Conservation (phyloP, 176 grass and related monocot genomes). For the Zoysia pacifica region DNA sequence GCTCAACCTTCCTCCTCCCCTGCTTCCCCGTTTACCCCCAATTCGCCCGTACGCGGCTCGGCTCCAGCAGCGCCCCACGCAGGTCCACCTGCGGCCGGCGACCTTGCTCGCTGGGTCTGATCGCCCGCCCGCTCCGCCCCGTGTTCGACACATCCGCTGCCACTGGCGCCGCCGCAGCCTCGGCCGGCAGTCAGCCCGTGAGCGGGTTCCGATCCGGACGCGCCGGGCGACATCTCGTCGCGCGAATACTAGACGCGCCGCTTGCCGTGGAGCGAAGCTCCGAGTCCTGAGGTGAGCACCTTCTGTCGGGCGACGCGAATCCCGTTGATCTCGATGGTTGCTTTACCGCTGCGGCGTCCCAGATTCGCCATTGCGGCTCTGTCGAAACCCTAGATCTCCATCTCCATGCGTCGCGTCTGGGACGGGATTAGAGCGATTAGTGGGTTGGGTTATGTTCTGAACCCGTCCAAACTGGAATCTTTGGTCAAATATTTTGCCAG, state of each 20-base stretch:
- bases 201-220: constrained; percentile 33
- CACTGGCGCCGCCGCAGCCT: background rate
- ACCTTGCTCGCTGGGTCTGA: background rate
- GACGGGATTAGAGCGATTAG: constrained; percentile 2
- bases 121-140: background rate
- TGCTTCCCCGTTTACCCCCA: constrained; percentile 13
- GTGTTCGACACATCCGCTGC: background rate
- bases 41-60: background rate
- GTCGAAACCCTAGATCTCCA: constrained; percentile 40
- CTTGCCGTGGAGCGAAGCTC: background rate
- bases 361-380: constrained; percentile 13
- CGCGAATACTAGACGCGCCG: background rate
- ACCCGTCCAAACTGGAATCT: background rate
- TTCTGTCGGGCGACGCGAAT: background rate
- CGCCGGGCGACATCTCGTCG: constrained; percentile 29
- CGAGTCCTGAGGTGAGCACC: constrained; percentile 26
- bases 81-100: background rate
- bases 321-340: constrained; percentile 4
- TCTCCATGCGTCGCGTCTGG: background rate
- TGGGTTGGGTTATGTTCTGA: background rate
- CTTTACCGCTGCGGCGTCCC: constrained; percentile 11
- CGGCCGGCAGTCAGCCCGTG: background rate
- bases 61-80: constrained; percentile 27
- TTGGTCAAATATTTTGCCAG: constrained; percentile 3
- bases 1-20: background rate